Evolutionary conservation across 1,284 basidiomycete genomes (phyloP), one percentile per base, ranked within the genome.

Genomic region (Naganishia sp.): DNA sequence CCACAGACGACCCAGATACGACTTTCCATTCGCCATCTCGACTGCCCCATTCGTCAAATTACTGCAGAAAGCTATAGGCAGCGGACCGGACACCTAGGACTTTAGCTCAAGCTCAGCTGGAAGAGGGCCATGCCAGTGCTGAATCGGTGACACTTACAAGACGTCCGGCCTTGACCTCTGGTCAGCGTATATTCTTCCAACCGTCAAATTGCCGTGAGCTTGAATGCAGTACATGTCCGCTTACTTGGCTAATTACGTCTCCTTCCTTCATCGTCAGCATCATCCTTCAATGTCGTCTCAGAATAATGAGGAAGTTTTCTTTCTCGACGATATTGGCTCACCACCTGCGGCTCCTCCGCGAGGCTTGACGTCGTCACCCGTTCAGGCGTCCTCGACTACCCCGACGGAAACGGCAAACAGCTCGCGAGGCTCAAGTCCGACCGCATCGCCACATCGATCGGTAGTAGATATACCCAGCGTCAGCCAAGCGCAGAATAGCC

Each of bases 381-480:
- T 60, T 1, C 46, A 60, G 7, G 57, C 45, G 57, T 51, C 58
- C 7, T 61, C 58, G 9, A 28, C 25, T 13, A 61, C 58, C 1
- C 58, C 58, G 4, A 61, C 58, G 35, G 47, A 50, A 25, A 61
- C 58, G 21, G 58, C 58, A 23, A 61, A 61, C 47, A 61, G 58
- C n/a, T 61, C 58, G 18, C 28, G 35, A 28, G 47, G 58, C 23
- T 61, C 58, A 28, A 61, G 58, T 41, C 58, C 58, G 7, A 61
- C 58, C 4, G 58, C 58, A 11, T 61, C 58, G 25, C 58, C 58
- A 18, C 58, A 61, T 28, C 47, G 47, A 42, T 61, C 58, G 28
- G 47, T 61, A 13, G 28, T 61, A 23, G 47, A 61, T 39, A 51
- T 61, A 18, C 58, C 58, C 3, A 61, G 41, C 45, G 39, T 61